Evolutionary conservation across 2,329 filamentous ascomycete species (phyloP).

Genomic region (Colletotrichum tropicicola): DNA sequence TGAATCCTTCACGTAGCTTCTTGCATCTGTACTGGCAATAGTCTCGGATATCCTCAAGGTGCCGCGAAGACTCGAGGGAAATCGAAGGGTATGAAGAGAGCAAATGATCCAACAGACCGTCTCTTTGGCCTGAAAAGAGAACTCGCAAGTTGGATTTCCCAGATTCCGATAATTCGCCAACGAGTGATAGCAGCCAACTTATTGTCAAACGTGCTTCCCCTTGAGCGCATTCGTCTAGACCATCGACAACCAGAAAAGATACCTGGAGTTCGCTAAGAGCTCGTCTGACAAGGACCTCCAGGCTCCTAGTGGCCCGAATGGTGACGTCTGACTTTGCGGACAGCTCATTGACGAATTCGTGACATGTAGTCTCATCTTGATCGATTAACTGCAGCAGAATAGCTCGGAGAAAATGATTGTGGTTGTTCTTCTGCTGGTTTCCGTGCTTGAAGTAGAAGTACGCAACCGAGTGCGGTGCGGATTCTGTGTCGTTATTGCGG

Average conservation of each 20-base stretch:
- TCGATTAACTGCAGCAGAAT: background rate
- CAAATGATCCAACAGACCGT: background rate
- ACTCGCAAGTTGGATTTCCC: background rate
- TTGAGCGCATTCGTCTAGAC: background rate
- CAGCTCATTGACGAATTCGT: background rate
- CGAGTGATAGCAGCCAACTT: background rate
- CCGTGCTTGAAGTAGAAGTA: slow-evolving; percentile 1
- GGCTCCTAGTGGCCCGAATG: background rate
- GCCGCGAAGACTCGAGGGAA: background rate
- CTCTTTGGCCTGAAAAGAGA: background rate
- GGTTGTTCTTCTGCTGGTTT: background rate
- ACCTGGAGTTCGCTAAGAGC: background rate
- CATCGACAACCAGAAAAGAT: background rate
- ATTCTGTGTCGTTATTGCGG: background rate
- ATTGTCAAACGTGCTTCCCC: background rate
- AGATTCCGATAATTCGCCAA: background rate
- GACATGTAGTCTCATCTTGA: background rate
- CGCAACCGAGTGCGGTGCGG: background rate
- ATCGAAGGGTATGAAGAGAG: background rate
- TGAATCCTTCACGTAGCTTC: background rate
- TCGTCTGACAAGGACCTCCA: background rate
- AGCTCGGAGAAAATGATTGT: background rate
- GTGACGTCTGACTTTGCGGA: background rate
- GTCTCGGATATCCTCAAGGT: background rate
- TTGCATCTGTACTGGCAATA: background rate